phyloP scores from a whole-genome alignment of 495 filamentous ascomycete genomes.

The Lasiosphaeria ovina region DNA sequence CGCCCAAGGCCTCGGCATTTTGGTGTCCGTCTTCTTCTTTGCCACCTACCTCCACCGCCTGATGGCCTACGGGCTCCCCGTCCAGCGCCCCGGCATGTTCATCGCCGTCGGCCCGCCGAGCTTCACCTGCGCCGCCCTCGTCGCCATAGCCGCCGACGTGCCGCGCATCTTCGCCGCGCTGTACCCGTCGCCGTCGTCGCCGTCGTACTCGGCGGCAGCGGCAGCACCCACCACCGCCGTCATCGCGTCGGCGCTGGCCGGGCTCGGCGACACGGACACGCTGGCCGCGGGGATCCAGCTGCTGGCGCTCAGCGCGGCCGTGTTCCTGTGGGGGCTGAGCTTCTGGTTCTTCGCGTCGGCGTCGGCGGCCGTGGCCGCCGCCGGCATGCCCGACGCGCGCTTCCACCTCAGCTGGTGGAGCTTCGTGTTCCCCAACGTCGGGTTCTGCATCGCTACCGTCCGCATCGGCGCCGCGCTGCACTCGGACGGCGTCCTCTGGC shows the following conservation, averaged over 20 bases:
- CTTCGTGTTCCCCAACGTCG: slow-evolving; percentile 60
- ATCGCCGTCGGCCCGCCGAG: slow-evolving; percentile 67
- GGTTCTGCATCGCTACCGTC: slow-evolving; percentile 51
- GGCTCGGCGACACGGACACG: slow-evolving; percentile 5
- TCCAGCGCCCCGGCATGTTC: slow-evolving; percentile 63
- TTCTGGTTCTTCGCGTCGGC: slow-evolving; percentile 72
- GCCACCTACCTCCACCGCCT: slow-evolving; percentile 57
- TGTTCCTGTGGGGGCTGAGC: slow-evolving; percentile 68
- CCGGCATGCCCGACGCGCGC: slow-evolving; percentile 48
- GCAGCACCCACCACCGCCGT: no score
- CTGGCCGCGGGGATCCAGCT: slow-evolving; percentile 45
- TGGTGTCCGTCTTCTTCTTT: slow-evolving; percentile 52
- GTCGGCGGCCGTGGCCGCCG: slow-evolving; percentile 52
- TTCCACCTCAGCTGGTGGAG: slow-evolving; percentile 58
- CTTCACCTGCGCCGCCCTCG: slow-evolving; percentile 69
- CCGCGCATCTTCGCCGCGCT: slow-evolving; percentile 24
- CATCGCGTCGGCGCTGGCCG: slow-evolving; percentile 1
- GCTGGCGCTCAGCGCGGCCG: slow-evolving; percentile 48
- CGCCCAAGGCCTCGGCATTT: slow-evolving; percentile 52
- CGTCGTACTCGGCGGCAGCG: no score
- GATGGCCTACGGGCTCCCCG: slow-evolving; percentile 58
- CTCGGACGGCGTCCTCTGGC: slow-evolving; percentile 43
- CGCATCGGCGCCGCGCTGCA: slow-evolving; percentile 42
- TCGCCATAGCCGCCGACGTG: slow-evolving; percentile 57
- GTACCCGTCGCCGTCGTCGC: background rate